Evolutionary conservation across 768 basidiomycete species (phyloP).

Genomic region (Tricholoma saponaceum): DNA sequence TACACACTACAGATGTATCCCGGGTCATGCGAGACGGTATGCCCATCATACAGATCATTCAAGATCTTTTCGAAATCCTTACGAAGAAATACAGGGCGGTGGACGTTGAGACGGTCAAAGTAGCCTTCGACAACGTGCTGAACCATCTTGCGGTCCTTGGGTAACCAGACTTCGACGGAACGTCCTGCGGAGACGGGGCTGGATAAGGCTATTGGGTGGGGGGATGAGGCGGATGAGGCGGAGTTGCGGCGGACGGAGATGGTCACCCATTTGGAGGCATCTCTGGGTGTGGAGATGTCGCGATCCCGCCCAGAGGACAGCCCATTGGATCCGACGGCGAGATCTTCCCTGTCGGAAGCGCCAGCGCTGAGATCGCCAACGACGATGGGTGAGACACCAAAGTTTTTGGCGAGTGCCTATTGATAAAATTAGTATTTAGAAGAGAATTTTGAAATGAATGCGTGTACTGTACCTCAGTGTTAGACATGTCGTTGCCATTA

Average conservation of each 20-base stretch:
- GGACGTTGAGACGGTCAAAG: conserved; percentile 72
- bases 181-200: conserved; percentile 25
- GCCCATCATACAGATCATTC: conserved; percentile 60
- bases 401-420: conserved; percentile 72
- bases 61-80: conserved; percentile 64
- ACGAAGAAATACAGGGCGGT: conserved; percentile 73
- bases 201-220: conserved; percentile 32
- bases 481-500: conserved; percentile 74
- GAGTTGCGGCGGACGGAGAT: conserved; percentile 50
- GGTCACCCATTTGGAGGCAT: conserved; percentile 57
- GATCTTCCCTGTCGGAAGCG: conserved; percentile 61
- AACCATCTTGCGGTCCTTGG: conserved; percentile 70
- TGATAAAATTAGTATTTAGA: too few relatives aligned
- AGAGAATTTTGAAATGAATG: too few relatives aligned
- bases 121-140: conserved; percentile 63
- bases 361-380: conserved; percentile 59
- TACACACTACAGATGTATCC: conserved; percentile 79
- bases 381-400: conserved; percentile 72
- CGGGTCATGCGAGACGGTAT: conserved; percentile 53
- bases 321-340: conserved; percentile 72
- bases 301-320: conserved; percentile 69
- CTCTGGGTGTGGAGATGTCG: conserved; percentile 52
- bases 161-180: conserved; percentile 60
- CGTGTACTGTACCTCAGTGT: conserved; percentile 46
- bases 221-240: conserved; percentile 23